These are phyloP conservation scores for Wallacemonas collosoma DNA, from an alignment of 208 protist species.

Conservation along the genomic window DNA sequence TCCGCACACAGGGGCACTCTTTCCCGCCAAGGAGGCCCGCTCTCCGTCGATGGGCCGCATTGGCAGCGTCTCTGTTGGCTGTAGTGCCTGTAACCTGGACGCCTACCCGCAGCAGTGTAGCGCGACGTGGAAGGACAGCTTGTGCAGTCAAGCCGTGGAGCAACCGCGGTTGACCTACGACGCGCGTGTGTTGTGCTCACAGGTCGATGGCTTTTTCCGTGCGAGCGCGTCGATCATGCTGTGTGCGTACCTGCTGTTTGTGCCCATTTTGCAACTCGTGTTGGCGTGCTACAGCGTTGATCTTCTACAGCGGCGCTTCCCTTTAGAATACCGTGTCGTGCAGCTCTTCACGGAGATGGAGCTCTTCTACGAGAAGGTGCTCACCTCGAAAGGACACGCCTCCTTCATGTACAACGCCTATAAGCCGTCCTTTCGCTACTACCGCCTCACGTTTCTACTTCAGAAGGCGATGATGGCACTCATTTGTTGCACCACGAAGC, in stretches of 20 bases:
- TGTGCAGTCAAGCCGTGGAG: conserved; percentile 30
- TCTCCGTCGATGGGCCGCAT: background rate
- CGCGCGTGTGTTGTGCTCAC: conserved; percentile 42
- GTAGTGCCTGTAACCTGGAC: conserved; percentile 47
- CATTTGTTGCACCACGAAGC: conserved; percentile 37
- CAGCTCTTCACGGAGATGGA: conserved; percentile 62
- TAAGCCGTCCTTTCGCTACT: conserved; percentile 54
- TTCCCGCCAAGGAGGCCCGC: conserved; percentile 9
- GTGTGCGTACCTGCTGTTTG: conserved; percentile 39
- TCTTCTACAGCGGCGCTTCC: conserved; percentile 60
- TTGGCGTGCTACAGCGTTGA: conserved; percentile 47
- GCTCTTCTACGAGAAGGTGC: conserved; percentile 67
- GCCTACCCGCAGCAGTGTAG: conserved; percentile 53
- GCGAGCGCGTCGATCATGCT: conserved; percentile 40
- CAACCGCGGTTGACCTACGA: conserved; percentile 59
- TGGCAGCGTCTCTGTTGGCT: conserved; percentile 19
- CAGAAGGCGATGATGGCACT: conserved; percentile 68
- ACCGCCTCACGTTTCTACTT: conserved; percentile 59
- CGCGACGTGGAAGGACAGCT: conserved; percentile 19
- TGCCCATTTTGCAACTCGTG: conserved; percentile 59
- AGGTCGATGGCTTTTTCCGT: conserved; percentile 48
- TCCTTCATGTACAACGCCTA: conserved; percentile 63
- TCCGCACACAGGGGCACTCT: conserved; percentile 34
- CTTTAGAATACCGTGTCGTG: conserved; percentile 56
- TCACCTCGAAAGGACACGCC: conserved; percentile 55